phyloP scores from a whole-genome alignment of 2,329 filamentous ascomycete genomes.

The Chaetomiaceae sp. region DNA sequence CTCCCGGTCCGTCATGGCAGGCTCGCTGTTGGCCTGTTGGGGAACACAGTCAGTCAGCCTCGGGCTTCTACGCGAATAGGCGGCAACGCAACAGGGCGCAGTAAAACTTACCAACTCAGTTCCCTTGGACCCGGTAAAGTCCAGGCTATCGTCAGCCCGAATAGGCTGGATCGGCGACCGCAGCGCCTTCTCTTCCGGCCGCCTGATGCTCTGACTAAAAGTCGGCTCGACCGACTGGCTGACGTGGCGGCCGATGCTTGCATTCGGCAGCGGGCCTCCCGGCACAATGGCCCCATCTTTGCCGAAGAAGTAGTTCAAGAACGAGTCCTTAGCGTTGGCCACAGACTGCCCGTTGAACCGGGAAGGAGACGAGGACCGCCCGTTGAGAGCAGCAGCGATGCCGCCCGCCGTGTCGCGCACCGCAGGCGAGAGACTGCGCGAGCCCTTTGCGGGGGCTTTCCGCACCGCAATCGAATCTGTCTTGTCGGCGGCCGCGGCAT shows the following conservation, averaged over 20 bases:
- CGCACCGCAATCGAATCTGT: conserved; percentile 55
- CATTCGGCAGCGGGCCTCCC: conserved; percentile 37
- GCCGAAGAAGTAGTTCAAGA: conserved; percentile 97
- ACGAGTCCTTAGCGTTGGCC: conserved; percentile 75
- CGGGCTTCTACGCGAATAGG: neutral
- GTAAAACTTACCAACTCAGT: conserved; percentile 58
- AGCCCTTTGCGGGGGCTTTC: conserved; percentile 55
- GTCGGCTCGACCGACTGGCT: conserved; percentile 76
- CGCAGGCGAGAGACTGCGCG: conserved; percentile 78
- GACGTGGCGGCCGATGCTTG: conserved; percentile 57
- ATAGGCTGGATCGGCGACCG: conserved; percentile 44
- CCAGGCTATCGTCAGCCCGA: conserved; percentile 40
- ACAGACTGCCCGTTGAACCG: conserved; percentile 56
- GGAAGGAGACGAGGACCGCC: conserved; percentile 58
- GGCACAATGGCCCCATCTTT: conserved; percentile 68
- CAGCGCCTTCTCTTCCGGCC: conserved; percentile 57
- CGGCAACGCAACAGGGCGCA: neutral
- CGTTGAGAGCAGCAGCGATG: conserved; percentile 64
- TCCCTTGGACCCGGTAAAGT: conserved; percentile 41
- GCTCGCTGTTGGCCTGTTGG: conserved; percentile 60
- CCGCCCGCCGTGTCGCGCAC: conserved; percentile 64
- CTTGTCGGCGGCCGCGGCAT: conserved; percentile 44
- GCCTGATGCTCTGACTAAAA: conserved; percentile 77
- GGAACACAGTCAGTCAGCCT: conserved; percentile 22
- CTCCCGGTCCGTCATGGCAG: conserved; percentile 89